Percentiles rank a stretch among this genome's conserved stretches.
phyloP scores from a whole-genome alignment of 2,329 filamentous ascomycete genomes.

The Ophiostoma pallidulum region DNA sequence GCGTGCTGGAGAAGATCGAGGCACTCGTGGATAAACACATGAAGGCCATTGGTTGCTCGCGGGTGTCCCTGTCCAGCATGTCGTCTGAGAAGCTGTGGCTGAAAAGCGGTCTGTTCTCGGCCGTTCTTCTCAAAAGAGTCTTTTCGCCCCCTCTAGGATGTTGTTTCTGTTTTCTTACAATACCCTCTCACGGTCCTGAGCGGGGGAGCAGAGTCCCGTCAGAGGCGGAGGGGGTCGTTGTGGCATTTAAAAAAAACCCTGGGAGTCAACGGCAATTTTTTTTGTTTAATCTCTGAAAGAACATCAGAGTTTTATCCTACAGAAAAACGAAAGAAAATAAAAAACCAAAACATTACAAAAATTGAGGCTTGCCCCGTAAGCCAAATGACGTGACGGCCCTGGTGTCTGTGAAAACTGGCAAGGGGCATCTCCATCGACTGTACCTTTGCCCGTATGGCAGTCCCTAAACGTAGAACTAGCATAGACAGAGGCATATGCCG shows the following conservation, averaged over 20 bases:
- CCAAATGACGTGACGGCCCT: background rate
- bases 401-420: too few species aligned
- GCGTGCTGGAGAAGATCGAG: conserved; percentile 85
- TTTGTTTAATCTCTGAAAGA: conserved; percentile 3
- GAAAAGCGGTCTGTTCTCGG: conserved; percentile 71
- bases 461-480: too few species aligned
- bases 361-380: background rate
- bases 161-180: too few species aligned
- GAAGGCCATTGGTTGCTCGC: conserved; percentile 70
- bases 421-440: too few species aligned
- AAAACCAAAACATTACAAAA: conserved; percentile 9
- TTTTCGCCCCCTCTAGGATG: too few species aligned
- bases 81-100: conserved; percentile 79
- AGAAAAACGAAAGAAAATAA: conserved; percentile 6
- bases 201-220: too few species aligned
- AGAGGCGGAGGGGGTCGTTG: background rate
- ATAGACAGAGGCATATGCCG: too few species aligned
- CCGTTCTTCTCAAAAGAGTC: too few species aligned
- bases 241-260: conserved; percentile 7
- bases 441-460: too few species aligned
- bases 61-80: conserved; percentile 72
- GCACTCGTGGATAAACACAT: conserved; percentile 82
- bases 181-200: too few species aligned
- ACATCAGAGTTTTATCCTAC: background rate
- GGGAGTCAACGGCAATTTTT: conserved; percentile 6